phyloP scores from a whole-genome alignment of 1,284 basidiomycete species.

The Boletus semigastroideus region DNA sequence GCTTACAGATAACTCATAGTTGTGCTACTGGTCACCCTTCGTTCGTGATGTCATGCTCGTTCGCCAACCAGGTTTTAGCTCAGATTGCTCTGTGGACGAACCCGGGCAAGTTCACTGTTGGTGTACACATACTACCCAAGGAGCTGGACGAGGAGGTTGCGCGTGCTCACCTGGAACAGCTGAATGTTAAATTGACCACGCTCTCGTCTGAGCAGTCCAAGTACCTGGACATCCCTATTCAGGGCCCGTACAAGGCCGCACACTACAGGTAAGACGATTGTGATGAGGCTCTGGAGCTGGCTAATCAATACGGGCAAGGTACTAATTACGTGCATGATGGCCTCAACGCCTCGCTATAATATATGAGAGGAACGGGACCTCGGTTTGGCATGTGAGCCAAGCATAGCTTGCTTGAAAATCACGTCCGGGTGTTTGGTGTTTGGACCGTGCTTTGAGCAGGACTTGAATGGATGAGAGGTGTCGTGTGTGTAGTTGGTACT shows the following conservation, averaged over 20 bases:
- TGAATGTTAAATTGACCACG: constrained; percentile 92
- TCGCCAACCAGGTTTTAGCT: constrained; percentile 97
- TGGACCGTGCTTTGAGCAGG: neutral
- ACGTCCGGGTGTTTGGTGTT: constrained; percentile 15
- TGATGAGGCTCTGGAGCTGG: constrained; percentile 1
- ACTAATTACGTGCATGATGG: constrained; percentile 52
- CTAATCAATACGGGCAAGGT: constrained; percentile 41
- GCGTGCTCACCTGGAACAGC: constrained; percentile 87
- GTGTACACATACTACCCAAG: constrained; percentile 97
- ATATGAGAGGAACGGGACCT: constrained; percentile 53
- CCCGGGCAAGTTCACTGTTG: constrained; percentile 86
- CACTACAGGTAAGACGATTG: constrained; percentile 67
- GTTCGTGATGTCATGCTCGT: constrained; percentile 99
- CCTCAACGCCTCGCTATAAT: constrained; percentile 71
- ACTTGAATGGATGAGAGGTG: constrained; percentile 4
- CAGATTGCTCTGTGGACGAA: constrained; percentile 99
- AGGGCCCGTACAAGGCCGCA: constrained; percentile 91
- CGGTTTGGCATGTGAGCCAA: constrained; percentile 34
- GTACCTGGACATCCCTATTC: constrained; percentile 90
- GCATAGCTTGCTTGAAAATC: constrained; percentile 10
- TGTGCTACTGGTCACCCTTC: constrained; percentile 93
- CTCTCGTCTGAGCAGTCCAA: constrained; percentile 78
- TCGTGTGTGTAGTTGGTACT: neutral
- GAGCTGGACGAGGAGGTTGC: constrained; percentile 99
- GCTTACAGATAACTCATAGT: constrained; percentile 31